Conservation (phyloP, 768 basidiomycete genomes). For the Macrolepiota dolichaula region DNA sequence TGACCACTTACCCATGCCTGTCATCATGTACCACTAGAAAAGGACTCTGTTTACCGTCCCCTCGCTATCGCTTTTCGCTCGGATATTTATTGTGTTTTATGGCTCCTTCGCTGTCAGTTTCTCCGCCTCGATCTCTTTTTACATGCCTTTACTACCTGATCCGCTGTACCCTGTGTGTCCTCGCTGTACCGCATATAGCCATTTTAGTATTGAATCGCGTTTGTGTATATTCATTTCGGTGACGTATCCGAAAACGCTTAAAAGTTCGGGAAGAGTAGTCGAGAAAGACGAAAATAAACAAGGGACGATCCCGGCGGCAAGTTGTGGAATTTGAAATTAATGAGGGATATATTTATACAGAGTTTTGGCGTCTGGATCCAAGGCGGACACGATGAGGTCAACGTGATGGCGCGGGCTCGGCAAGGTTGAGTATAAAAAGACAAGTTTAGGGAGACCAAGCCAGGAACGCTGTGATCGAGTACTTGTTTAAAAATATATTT, state of each 20-base stretch:
- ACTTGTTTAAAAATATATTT: constrained; percentile 5
- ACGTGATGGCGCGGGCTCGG: neutral
- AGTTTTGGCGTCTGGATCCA: neutral
- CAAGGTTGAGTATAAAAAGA: constrained; percentile 2
- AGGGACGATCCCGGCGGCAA: constrained; percentile 5
- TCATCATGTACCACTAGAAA: constrained; percentile 1
- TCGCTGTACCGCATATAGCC: neutral
- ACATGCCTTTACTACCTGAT: neutral
- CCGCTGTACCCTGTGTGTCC: constrained; percentile 1
- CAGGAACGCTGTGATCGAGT: constrained; percentile 9
- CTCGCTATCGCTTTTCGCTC: neutral
- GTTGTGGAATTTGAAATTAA: constrained; percentile 1
- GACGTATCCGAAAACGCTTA: constrained; percentile 3
- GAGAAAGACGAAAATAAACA: constrained; percentile 4
- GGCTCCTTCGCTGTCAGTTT: neutral
- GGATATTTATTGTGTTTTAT: constrained; percentile 9
- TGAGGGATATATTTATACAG: constrained; percentile 6
- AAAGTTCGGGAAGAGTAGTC: neutral
- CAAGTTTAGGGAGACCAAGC: neutral
- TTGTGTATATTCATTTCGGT: neutral
- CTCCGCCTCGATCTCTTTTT: neutral
- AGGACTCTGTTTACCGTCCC: neutral
- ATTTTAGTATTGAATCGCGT: constrained; percentile 6
- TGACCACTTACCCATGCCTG: neutral
- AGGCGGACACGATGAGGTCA: neutral